phyloP scores from a whole-genome alignment of 2,329 filamentous ascomycete genomes.

The Tolypocladium amazonense region DNA sequence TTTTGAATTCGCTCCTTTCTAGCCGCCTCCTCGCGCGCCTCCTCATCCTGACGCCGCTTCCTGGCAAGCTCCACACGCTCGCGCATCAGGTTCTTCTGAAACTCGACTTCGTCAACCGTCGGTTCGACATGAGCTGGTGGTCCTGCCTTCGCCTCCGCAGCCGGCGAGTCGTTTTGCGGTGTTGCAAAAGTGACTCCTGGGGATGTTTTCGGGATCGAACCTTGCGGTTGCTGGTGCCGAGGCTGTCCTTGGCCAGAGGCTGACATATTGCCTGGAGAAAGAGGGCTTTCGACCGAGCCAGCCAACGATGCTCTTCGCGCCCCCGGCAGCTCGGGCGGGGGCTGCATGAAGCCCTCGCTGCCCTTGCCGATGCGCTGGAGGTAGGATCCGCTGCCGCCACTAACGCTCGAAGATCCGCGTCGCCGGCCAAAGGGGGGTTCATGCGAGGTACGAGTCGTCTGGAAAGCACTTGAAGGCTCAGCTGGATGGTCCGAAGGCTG shows the following conservation, averaged over 20 bases:
- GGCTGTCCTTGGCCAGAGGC: constrained; percentile 15
- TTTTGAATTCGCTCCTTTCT: constrained; percentile 59
- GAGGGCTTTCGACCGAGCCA: constrained; percentile 38
- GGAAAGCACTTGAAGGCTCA: constrained; percentile 80
- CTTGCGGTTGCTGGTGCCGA: constrained; percentile 13
- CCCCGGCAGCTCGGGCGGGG: constrained; percentile 30
- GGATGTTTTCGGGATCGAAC: constrained; percentile 26
- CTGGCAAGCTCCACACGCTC: constrained; percentile 60
- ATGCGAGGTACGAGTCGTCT: constrained; percentile 60
- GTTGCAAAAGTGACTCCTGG: constrained; percentile 30
- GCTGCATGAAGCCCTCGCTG: constrained; percentile 28
- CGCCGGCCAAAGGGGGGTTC: constrained; percentile 62
- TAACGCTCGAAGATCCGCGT: constrained; percentile 83
- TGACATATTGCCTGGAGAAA: constrained; percentile 27
- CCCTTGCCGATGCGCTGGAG: constrained; percentile 44
- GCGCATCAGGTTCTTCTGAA: constrained; percentile 62
- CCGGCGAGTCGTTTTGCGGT: constrained; percentile 20
- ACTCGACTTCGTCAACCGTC: constrained; percentile 46
- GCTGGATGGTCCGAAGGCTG: constrained; percentile 55
- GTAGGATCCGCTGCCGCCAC: constrained; percentile 68
- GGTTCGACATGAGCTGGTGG: constrained; percentile 20
- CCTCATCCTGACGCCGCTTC: constrained; percentile 56
- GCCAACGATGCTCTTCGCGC: constrained; percentile 38
- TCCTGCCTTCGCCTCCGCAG: constrained; percentile 18
- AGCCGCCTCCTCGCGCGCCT: constrained; percentile 62